Percentiles rank a stretch among this genome's conserved stretches.
phyloP scores from a whole-genome alignment of 148 eudicot genomes.

The Bassia scoparia region DNA sequence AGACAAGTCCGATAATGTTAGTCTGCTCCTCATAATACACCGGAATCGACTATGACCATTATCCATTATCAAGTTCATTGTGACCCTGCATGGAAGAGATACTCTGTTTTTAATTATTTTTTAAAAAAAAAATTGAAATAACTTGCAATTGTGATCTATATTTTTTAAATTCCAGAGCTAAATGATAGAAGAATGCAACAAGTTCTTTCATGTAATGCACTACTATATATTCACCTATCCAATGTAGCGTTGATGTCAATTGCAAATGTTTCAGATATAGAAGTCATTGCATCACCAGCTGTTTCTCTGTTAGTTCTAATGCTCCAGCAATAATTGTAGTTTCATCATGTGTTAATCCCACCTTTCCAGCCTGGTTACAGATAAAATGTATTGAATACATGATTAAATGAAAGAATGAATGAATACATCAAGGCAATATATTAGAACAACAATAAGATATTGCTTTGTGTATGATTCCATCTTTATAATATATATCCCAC shows the following conservation, averaged over 20 bases:
- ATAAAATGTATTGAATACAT: constrained; percentile 3
- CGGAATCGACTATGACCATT: constrained; percentile 89
- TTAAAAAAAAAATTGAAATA: no score
- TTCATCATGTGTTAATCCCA: constrained; percentile 92
- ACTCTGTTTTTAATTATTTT: no score
- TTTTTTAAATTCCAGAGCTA: neutral
- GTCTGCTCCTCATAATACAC: constrained; percentile 82
- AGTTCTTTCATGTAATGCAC: neutral
- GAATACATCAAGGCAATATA: neutral
- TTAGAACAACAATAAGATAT: neutral
- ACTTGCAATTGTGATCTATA: neutral
- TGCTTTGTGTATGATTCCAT: no score
- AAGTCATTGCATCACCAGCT: constrained; percentile 87
- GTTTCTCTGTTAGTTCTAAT: constrained; percentile 68
- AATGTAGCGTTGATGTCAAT: constrained; percentile 76
- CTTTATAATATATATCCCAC: no score
- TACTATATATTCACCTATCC: constrained; percentile 51
- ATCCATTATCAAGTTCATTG: constrained; percentile 71
- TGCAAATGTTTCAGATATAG: constrained; percentile 66
- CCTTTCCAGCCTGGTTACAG: constrained; percentile 78
- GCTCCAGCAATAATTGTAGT: constrained; percentile 96
- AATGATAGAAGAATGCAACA: neutral
- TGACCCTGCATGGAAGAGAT: constrained; percentile 35
- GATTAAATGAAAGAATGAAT: neutral
- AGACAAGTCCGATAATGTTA: constrained; percentile 75